These are phyloP conservation scores for Botrytis fragariae DNA, from an alignment of 2,329 filamentous ascomycete genomes.

Conservation along the genomic window DNA sequence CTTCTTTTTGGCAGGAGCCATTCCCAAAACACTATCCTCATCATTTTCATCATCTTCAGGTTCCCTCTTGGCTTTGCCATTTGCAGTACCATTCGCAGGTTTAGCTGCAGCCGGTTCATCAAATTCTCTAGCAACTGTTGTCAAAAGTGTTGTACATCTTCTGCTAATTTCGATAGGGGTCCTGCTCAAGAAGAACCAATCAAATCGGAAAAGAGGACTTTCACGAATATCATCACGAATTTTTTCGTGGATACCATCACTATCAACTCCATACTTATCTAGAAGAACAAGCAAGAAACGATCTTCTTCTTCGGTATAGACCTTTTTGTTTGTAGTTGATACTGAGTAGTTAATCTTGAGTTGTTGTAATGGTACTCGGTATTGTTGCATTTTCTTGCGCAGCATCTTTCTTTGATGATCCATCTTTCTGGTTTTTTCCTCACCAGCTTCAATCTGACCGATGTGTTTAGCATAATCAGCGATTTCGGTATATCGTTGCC, in stretches of 20 bases:
- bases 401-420: slow-evolving; percentile 92
- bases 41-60: slow-evolving; percentile 79
- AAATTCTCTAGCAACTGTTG: slow-evolving; percentile 92
- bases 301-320: slow-evolving; percentile 98
- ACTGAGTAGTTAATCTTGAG: slow-evolving; percentile 99
- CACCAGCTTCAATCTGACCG: slow-evolving; percentile 85
- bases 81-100: slow-evolving; percentile 52
- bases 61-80: slow-evolving; percentile 72
- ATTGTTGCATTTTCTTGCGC: slow-evolving; percentile 92
- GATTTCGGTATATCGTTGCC: slow-evolving; percentile 91
- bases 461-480: slow-evolving; percentile 86
- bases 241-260: slow-evolving; percentile 83
- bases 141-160: slow-evolving; percentile 89
- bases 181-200: slow-evolving; percentile 98
- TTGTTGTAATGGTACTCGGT: slow-evolving; percentile 95
- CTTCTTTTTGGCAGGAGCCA: slow-evolving; percentile 92
- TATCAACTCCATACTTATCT: slow-evolving; percentile 88
- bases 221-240: slow-evolving; percentile 98
- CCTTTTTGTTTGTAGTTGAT: slow-evolving; percentile 98
- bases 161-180: slow-evolving; percentile 91
- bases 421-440: slow-evolving; percentile 83
- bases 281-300: slow-evolving; percentile 91
- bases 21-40: slow-evolving; percentile 74
- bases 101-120: slow-evolving; percentile 59
- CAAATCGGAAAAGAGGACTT: slow-evolving; percentile 91